These are phyloP conservation scores for Pseudoperonospora humuli DNA, from an alignment of 352 stramenopile species.

Conservation along the genomic window DNA sequence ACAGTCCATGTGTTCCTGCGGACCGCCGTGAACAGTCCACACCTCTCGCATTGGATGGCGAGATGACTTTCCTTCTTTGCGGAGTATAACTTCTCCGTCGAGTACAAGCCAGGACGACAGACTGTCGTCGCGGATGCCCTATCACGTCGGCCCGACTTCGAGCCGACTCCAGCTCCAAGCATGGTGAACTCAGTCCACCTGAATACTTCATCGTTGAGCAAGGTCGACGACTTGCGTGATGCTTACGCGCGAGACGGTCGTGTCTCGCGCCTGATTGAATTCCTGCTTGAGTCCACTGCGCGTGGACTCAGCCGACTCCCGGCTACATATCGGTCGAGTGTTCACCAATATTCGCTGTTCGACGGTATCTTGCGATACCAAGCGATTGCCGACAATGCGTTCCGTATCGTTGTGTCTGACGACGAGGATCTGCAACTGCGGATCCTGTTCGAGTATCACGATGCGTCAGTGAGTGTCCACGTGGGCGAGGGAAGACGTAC, in stretches of 20 bases:
- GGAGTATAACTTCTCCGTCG: conserved; percentile 9
- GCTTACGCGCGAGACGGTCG: neutral
- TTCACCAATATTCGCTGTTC: too few species aligned
- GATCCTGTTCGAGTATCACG: too few species aligned
- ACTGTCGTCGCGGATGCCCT: conserved; percentile 1
- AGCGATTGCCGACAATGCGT: neutral
- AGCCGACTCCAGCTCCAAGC: neutral
- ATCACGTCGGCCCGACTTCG: neutral
- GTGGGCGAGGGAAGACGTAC: conserved; percentile 19
- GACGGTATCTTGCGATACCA: neutral
- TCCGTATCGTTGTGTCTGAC: neutral
- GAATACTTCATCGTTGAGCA: neutral
- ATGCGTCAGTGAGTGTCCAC: neutral
- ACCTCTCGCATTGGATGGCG: conserved; percentile 11
- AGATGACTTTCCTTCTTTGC: conserved; percentile 21
- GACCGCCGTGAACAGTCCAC: neutral
- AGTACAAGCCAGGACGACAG: neutral
- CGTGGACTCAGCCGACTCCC: too few species aligned
- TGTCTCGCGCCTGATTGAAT: neutral
- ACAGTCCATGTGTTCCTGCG: neutral
- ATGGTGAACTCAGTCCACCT: neutral
- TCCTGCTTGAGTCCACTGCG: too few species aligned
- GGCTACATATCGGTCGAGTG: too few species aligned
- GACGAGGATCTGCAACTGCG: neutral
- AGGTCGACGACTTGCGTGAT: neutral